A percentile compares a stretch with the other conserved stretches of the same genome.
Conservation (phyloP, 306 rosid genomes). For the Dalbergia cochinchinensis region DNA sequence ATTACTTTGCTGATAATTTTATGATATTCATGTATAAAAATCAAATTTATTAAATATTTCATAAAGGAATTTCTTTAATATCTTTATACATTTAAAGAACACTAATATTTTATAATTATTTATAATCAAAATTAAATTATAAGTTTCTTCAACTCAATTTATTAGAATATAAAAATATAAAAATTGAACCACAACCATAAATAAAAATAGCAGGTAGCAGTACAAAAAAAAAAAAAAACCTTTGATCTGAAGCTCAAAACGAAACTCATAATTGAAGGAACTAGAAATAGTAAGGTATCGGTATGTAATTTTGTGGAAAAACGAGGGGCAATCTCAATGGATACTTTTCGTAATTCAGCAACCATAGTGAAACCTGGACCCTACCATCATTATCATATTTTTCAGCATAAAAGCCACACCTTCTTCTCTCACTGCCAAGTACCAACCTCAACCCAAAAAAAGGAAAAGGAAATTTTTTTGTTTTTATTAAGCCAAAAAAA, state of each 20-base stretch:
- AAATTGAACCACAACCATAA: too few relatives aligned
- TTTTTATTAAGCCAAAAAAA: not conserved
- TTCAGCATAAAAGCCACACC: not conserved
- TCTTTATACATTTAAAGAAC: too few relatives aligned
- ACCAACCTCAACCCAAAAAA: not conserved
- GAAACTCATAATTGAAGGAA: not conserved
- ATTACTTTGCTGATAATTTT: too few relatives aligned
- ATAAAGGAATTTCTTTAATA: too few relatives aligned
- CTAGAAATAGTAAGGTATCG: not conserved
- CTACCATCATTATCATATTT: not conserved
- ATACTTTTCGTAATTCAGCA: slow-evolving; percentile 29
- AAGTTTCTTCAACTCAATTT: too few relatives aligned
- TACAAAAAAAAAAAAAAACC: too few relatives aligned
- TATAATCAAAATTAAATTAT: too few relatives aligned
- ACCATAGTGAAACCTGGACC: slow-evolving; percentile 4
- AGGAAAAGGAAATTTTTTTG: not conserved
- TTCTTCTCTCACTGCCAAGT: not conserved
- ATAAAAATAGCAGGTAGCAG: too few relatives aligned
- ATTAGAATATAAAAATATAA: too few relatives aligned
- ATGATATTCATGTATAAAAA: too few relatives aligned
- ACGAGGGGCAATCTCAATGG: not conserved
- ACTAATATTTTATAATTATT: too few relatives aligned
- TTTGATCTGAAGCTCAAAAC: not conserved
- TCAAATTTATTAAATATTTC: too few relatives aligned
- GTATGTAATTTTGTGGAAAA: not conserved